Conservation (phyloP, 2,329 filamentous ascomycete genomes). For the Seiridium cupressi region DNA sequence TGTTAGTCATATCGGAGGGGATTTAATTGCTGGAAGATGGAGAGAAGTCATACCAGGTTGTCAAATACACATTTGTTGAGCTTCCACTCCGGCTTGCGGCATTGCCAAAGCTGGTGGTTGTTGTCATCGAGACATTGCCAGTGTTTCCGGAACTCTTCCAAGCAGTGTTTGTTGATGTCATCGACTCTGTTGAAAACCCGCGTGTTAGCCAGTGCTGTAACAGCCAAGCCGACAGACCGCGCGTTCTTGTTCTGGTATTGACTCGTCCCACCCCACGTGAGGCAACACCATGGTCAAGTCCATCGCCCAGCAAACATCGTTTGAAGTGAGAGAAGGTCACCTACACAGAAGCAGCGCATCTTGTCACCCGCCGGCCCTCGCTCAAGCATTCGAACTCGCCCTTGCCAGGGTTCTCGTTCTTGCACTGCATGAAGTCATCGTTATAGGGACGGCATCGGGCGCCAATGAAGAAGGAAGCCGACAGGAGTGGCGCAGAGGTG, state of each 20-base stretch:
- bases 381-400: conserved; percentile 94
- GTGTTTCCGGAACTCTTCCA: conserved; percentile 87
- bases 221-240: too few relatives aligned
- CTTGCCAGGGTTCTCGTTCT: conserved; percentile 85
- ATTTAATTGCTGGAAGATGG: neutral
- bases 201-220: neutral
- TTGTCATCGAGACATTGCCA: conserved; percentile 96
- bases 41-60: conserved; percentile 71
- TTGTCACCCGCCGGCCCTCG: conserved; percentile 93
- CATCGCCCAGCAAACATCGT: neutral
- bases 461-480: conserved; percentile 94
- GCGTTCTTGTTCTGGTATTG: too few relatives aligned
- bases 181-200: conserved; percentile 62
- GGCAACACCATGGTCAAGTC: neutral
- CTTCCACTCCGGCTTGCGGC: conserved; percentile 81
- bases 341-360: conserved; percentile 95
- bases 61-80: conserved; percentile 95
- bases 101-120: conserved; percentile 98
- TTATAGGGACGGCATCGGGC: conserved; percentile 93
- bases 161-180: conserved; percentile 93
- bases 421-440: conserved; percentile 99
- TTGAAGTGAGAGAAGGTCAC: conserved; percentile 34
- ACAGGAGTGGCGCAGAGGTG: conserved; percentile 87
- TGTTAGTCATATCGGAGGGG: neutral
- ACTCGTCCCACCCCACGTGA: too few relatives aligned